A percentile compares a stretch with the other conserved stretches of the same genome.
Evolutionary conservation across 2,329 filamentous ascomycete genomes (phyloP).

Genomic region (Clarireedia homoeocarpa): DNA sequence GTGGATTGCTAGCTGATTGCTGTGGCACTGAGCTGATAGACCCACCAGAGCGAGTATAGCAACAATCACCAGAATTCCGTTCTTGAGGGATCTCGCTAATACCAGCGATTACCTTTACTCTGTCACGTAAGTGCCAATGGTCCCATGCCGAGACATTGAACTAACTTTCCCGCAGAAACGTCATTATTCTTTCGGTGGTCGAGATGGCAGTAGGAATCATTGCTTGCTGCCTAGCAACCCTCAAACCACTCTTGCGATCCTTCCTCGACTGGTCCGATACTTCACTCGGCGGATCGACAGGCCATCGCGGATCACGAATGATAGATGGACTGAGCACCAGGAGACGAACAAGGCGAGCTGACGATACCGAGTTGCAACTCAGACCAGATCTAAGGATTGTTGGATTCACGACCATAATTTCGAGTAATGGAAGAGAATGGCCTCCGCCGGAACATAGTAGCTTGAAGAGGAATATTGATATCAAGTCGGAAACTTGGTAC

Average conservation of each 20-base stretch:
- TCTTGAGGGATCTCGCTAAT: conserved; percentile 16
- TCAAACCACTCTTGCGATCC: conserved; percentile 21
- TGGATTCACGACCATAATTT: conserved; percentile 5
- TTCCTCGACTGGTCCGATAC: conserved; percentile 14
- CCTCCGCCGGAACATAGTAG: neutral
- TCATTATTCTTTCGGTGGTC: conserved; percentile 14
- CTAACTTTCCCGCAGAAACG: neutral
- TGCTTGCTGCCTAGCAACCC: conserved; percentile 19
- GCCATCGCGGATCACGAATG: neutral
- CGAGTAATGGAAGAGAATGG: conserved; percentile 4
- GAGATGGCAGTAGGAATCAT: conserved; percentile 23
- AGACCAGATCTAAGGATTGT: conserved; percentile 3
- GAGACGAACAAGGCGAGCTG: neutral
- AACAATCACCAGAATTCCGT: conserved; percentile 26
- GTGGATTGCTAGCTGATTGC: conserved; percentile 11
- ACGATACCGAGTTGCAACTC: neutral
- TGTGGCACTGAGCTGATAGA: neutral
- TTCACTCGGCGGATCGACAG: neutral
- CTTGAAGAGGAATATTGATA: neutral
- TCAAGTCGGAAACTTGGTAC: neutral
- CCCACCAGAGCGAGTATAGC: conserved; percentile 19
- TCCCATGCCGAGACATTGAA: conserved; percentile 8
- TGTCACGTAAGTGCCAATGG: conserved; percentile 15
- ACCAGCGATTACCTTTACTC: conserved; percentile 22
- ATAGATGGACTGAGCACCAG: neutral